phyloP scores from a whole-genome alignment of 345 rosid genomes.

The Sapria himalayana region DNA sequence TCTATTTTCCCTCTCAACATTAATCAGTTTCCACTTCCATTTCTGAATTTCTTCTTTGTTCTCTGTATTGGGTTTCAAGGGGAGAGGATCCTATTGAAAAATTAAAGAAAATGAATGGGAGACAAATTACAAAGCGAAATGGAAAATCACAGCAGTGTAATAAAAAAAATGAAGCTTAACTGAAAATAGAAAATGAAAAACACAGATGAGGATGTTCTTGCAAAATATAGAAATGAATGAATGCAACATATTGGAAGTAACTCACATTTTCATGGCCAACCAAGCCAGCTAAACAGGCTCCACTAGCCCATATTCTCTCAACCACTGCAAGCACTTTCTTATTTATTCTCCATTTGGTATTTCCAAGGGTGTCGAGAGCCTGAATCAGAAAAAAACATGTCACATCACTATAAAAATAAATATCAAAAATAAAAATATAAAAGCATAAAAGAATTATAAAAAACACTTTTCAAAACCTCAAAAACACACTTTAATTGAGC shows the following conservation, averaged over 20 bases:
- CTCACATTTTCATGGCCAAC: conserved; percentile 85
- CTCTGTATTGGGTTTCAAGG: conserved; percentile 56
- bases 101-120: conserved; percentile 2
- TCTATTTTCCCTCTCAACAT: conserved; percentile 38
- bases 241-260: conserved; percentile 6
- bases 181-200: conserved; percentile 1
- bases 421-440: neutral
- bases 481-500: conserved; percentile 47
- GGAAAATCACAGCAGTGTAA: conserved; percentile 1
- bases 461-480: conserved; percentile 33
- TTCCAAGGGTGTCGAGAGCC: conserved; percentile 93
- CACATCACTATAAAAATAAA: conserved; percentile 9
- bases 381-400: conserved; percentile 15
- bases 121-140: conserved; percentile 2
- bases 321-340: conserved; percentile 59
- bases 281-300: conserved; percentile 61
- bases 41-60: conserved; percentile 38
- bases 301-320: conserved; percentile 88
- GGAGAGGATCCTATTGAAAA: conserved; percentile 37
- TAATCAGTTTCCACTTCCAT: conserved; percentile 79
- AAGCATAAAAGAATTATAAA: neutral
- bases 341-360: conserved; percentile 84
- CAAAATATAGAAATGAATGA: conserved; percentile 4
- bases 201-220: neutral
- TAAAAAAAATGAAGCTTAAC: neutral